A percentile compares a stretch with the other conserved stretches of the same genome.
These are phyloP conservation scores for Metschnikowia arizonensis DNA, from an alignment of 805 yeast genomes.

Conservation along the genomic window DNA sequence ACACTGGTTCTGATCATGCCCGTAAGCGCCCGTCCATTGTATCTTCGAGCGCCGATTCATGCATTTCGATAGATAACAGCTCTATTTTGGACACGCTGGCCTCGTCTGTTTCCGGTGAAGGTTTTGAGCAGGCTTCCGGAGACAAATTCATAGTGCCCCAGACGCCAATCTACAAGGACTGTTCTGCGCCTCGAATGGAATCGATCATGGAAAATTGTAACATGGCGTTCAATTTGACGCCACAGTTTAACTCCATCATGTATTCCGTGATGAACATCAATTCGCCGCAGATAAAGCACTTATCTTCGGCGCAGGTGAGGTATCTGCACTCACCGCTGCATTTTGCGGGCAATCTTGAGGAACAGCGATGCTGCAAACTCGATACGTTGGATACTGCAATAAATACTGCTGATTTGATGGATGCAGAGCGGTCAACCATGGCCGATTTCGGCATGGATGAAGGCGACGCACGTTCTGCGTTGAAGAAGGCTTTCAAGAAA, in stretches of 20 bases:
- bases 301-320: conserved; percentile 25
- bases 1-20: not conserved
- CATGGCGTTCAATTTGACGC: conserved; percentile 33
- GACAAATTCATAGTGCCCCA: conserved; percentile 22
- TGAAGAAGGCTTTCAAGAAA: conserved; percentile 6
- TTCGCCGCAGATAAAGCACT: conserved; percentile 32
- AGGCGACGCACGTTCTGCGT: conserved; percentile 13
- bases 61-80: not conserved
- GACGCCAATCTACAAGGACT: conserved; percentile 34
- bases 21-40: not conserved
- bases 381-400: not conserved
- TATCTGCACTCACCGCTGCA: not conserved
- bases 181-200: conserved; percentile 12
- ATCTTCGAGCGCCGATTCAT: not conserved
- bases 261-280: conserved; percentile 32
- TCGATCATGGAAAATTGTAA: conserved; percentile 1
- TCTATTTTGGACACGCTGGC: not conserved
- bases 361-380: not conserved
- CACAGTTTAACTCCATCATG: conserved; percentile 40
- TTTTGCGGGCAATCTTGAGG: not conserved
- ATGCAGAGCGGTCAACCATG: not conserved
- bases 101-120: not conserved
- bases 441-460: conserved; percentile 15
- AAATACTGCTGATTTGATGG: conserved; percentile 1
- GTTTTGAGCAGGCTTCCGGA: not conserved